A percentile compares a stretch with the other conserved stretches of the same genome.
Evolutionary conservation across 1,139 yeast species (phyloP).

Genomic region (Geotrichum reessii): DNA sequence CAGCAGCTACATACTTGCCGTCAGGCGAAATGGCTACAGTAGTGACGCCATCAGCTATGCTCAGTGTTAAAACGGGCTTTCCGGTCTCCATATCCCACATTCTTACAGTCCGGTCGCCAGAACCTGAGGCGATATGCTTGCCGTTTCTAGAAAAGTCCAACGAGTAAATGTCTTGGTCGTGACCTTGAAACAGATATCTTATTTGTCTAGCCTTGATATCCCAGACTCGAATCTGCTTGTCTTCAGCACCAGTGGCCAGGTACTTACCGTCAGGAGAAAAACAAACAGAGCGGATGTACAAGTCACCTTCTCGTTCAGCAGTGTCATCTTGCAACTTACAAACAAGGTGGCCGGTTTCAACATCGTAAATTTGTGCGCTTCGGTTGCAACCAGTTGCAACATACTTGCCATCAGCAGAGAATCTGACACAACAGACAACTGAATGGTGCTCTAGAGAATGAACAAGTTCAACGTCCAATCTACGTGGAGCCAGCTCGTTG

Average conservation of each 20-base stretch:
- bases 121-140: slow-evolving; percentile 86
- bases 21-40: slow-evolving; percentile 72
- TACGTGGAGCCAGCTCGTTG: slow-evolving; percentile 75
- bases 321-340: slow-evolving; percentile 82
- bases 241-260: slow-evolving; percentile 97
- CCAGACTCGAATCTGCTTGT: slow-evolving; percentile 94
- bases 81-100: slow-evolving; percentile 95
- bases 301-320: slow-evolving; percentile 55
- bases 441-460: slow-evolving; percentile 88
- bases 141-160: slow-evolving; percentile 96
- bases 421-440: slow-evolving; percentile 94
- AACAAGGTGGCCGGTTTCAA: slow-evolving; percentile 83
- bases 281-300: slow-evolving; percentile 91
- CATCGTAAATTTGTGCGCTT: slow-evolving; percentile 90
- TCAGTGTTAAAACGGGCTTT: slow-evolving; percentile 56
- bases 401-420: slow-evolving; percentile 69
- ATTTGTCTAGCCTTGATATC: slow-evolving; percentile 83
- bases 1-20: slow-evolving; percentile 92
- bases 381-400: slow-evolving; percentile 97
- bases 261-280: slow-evolving; percentile 95
- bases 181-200: slow-evolving; percentile 84
- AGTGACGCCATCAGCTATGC: slow-evolving; percentile 96
- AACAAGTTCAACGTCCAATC: slow-evolving; percentile 78
- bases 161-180: slow-evolving; percentile 96
- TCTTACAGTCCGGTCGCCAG: slow-evolving; percentile 94